Percentiles rank a stretch among this genome's conserved stretches.
These are phyloP conservation scores for Mycena capillaripes DNA, from an alignment of 768 basidiomycete species.

Conservation along the genomic window DNA sequence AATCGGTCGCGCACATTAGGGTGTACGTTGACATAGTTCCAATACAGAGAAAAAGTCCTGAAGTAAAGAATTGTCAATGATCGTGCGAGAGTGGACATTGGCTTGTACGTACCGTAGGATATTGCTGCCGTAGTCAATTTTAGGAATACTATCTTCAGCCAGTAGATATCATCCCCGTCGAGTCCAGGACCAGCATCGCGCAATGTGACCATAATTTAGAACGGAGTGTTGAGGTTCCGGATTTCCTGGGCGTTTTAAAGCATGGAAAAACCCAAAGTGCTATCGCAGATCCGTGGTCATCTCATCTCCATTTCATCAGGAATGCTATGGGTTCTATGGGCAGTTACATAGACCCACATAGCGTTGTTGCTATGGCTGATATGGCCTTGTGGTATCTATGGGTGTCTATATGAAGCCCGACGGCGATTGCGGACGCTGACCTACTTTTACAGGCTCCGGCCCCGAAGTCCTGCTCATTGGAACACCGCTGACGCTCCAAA, in stretches of 20 bases:
- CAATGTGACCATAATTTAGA: neutral
- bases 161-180: conserved; percentile 33
- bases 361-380: neutral
- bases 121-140: conserved; percentile 19
- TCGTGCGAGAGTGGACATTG: too few relatives aligned
- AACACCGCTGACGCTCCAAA: neutral
- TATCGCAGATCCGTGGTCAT: neutral
- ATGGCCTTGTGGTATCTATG: too few relatives aligned
- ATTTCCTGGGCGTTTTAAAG: neutral
- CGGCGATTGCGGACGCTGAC: conserved; percentile 17
- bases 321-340: neutral
- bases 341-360: conserved; percentile 1
- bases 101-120: conserved; percentile 24
- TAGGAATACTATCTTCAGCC: conserved; percentile 25
- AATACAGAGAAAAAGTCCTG: conserved; percentile 23
- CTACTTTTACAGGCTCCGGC: neutral
- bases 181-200: conserved; percentile 37
- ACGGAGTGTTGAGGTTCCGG: too few relatives aligned
- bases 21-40: conserved; percentile 26
- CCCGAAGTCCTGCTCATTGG: neutral
- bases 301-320: conserved; percentile 3
- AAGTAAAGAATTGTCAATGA: neutral
- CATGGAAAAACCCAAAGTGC: neutral
- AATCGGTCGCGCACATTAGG: conserved; percentile 20
- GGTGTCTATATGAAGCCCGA: too few relatives aligned